Base-by-base conservation (phyloP, 768 basidiomycete species). In the Gymnopilus junonius region DNA sequence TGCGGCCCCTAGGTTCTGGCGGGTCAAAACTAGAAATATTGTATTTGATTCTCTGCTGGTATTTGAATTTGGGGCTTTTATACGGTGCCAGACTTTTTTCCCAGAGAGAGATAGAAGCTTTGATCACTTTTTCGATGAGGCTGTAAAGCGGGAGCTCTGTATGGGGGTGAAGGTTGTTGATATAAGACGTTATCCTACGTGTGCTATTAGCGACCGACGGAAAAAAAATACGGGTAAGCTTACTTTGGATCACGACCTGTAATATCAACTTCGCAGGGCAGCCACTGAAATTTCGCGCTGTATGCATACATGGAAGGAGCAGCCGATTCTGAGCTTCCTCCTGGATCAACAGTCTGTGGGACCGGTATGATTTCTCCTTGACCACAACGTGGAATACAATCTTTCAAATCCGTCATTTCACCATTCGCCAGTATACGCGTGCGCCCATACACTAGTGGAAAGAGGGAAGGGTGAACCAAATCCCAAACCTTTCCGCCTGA, bases 381-480 rank as follows among this genome's bases (percentile, higher is more conserved):
- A 0, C 74, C 73, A 55, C 67, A 71, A 20, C 67, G 65, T 20
- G 54, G 37, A 14, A 73, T 66, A 35, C 69, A 73, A 58, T 73
- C 65, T 2, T 66, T 66, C 55, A 75, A 58, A 6, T 55, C 65
- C 8, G 69, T 68, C 2, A 35, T 61, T 11, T 66, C 43, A 3
- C 69, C 69, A 14, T 66, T 48, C 3, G 48, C 23, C 14, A 75
- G 57, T 35, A 73, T 63, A 1, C 65, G 61, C 0, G 74, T 75
- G 27, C 70, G 71, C 5, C 74, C 78, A 57, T 82, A 81, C 8
- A 77, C 70, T 1, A 82, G 62, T 25, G 75, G 75, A 66, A 75
- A 83, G 0, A 82, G 73, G 2, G 81, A 79, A 46, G 83, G 82
- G 51, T 83, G 79, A 1, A 83, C 77, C 27, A 83, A 71, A 60